Evolutionary conservation across 805 yeast species (phyloP), one percentile per base, ranked within the genome.

Genomic region (Isabelozyma gotoi): DNA sequence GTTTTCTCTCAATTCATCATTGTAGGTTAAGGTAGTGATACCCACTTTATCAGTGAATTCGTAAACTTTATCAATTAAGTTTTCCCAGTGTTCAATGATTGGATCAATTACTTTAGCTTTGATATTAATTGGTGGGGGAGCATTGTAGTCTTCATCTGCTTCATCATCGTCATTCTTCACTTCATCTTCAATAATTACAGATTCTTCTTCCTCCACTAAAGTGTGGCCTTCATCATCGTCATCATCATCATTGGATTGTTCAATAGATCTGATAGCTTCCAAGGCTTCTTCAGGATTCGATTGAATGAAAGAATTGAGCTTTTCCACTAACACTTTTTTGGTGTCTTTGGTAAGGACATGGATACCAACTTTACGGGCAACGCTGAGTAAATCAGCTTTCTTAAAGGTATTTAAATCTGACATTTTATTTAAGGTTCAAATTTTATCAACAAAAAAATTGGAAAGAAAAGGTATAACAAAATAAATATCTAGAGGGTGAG

Each of bases 91-190:
- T 18, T 60, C 62, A 32, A 70, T 62, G 19, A 67, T 50, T 2
- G 76, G 74, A 51, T 71, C 75, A 43, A 64, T 57, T 32, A 68
- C 40, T 60, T 59, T 61, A 43, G 62, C 65, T 53, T 66, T 67
- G 46, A 71, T 54, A 48, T 66, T 58, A 39, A 71, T 47, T 20
- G 77, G 77, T 10, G 76, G 72, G 1, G 65, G 65, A 11, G 59
- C 68, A 35, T 62, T 46, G 55, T 61, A 67, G 48, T 68, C 72
- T 43, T 53, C 54, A 49, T 71, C 76, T 18, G 57, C 73, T 35
- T 49, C 63, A 11, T 45, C 63, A 4, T 51, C 64, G n/a, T 57
- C 68, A 8, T 45, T 60, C 2, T 41, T 53, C 8, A 38, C 49
- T 2, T 48, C 51, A 18, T 46, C 57, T 17, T 35, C 38, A 19